Evolutionary conservation across 2,329 filamentous ascomycete species (phyloP).

Genomic region (Fusarium aywerte): DNA sequence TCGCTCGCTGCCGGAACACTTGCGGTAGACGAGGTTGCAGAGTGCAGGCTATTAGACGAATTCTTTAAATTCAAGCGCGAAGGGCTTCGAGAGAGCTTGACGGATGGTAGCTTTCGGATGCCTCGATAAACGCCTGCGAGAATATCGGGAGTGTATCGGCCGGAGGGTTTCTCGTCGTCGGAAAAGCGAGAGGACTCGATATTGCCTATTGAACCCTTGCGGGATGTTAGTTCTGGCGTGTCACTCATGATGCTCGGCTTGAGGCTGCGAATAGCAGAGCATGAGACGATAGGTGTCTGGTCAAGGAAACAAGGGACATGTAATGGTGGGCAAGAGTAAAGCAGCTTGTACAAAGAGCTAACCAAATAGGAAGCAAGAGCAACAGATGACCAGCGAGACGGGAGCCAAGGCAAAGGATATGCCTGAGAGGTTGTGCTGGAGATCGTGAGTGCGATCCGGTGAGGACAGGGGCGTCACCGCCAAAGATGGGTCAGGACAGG

Average conservation of each 20-base stretch:
- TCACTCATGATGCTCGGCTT: constrained; percentile 44
- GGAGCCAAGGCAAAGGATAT: constrained; percentile 31
- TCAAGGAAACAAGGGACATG: constrained; percentile 12
- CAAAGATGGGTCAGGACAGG: constrained; percentile 43
- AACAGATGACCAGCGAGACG: constrained; percentile 13
- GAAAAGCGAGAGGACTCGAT: constrained; percentile 55
- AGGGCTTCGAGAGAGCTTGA: constrained; percentile 58
- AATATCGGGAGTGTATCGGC: constrained; percentile 57
- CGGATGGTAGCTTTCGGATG: constrained; percentile 58
- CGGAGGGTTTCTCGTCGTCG: constrained; percentile 55
- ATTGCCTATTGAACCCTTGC: constrained; percentile 44
- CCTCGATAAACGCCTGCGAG: constrained; percentile 64
- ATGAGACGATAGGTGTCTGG: constrained; percentile 23
- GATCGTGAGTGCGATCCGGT: constrained; percentile 45
- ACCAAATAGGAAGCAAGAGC: constrained; percentile 31
- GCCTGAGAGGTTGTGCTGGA: constrained; percentile 38
- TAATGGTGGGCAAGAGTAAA: constrained; percentile 11
- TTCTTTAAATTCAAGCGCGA: constrained; percentile 56
- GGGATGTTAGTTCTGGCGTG: constrained; percentile 47
- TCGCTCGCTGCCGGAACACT: constrained; percentile 33
- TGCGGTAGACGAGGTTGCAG: constrained; percentile 32
- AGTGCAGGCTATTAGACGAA: constrained; percentile 35
- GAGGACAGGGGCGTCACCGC: constrained; percentile 43
- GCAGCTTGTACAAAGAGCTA: constrained; percentile 30
- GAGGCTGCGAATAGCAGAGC: constrained; percentile 23